Evolutionary conservation across 208 protist genomes (phyloP), one percentile per base, ranked within the genome.

Genomic region (Strigomonas culicis): DNA sequence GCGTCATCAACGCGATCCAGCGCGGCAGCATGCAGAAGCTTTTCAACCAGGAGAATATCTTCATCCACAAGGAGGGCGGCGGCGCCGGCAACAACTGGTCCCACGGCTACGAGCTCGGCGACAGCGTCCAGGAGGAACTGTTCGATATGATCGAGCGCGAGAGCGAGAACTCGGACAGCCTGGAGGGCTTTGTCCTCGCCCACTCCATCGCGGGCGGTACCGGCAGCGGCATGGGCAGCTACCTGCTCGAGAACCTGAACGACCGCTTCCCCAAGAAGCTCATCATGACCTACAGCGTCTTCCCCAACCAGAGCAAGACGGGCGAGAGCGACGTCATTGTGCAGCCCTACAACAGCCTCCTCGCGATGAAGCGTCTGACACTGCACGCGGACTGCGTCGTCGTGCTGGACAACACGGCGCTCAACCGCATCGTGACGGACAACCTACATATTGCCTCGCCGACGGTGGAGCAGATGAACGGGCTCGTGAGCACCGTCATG

Each of bases 41-140:
- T 2, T 99, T 98, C 87, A 99, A 99, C 82, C 96, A 86, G 7
- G 99, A 99, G 74, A 99, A 99, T 79, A 91, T 99, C 47, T 99
- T 97, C 73, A 88, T 99, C 30, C 86, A 97, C 66, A 61, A 74
- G 8, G 85, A 99, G 27, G 97, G 97, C 43, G 95, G 94, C 60
- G 99, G 99, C 49, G 99, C 99, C 4, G 99, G 99, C 58, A 99
- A 99, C 80, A 99, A 99, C 72, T 99, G 99, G 99, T 98, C 98
- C 1, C 90, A 90, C 67, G 98, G 98, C 57, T 98, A 94, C 70
- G 89, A 94, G 62, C 71, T 93, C 25, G 98, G 83, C 25, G 87
- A 98, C 44, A 79, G 84, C 13, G 80, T 98, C 21, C 80, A 94
- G 47, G 94, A 98, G 59, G 93, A 95, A 24, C 77, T 99, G 10